phyloP scores from a whole-genome alignment of 352 stramenopile genomes.

The Thalassiosira mediterranea region DNA sequence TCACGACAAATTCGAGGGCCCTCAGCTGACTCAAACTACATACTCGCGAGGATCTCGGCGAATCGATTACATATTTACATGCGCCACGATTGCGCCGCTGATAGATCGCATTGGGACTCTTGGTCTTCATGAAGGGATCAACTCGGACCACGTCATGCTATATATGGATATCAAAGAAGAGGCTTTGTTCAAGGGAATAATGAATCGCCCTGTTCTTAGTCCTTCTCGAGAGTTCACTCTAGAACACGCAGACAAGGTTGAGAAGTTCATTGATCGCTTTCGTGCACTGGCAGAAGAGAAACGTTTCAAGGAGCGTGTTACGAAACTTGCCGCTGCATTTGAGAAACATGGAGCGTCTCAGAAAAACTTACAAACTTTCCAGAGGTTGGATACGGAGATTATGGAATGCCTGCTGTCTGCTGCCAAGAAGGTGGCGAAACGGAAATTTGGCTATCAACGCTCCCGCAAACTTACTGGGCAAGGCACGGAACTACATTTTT shows the following conservation, averaged over 20 bases:
- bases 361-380: background rate
- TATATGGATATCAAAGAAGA: constrained; percentile 26
- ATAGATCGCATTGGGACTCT: constrained; percentile 13
- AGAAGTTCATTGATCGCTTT: constrained; percentile 17
- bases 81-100: background rate
- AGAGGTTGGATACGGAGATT: constrained; percentile 8
- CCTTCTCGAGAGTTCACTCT: constrained; percentile 19
- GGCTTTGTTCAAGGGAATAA: constrained; percentile 9
- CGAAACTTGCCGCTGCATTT: background rate
- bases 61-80: constrained; percentile 13
- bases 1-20: background rate
- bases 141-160: constrained; percentile 27
- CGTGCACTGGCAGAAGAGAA: background rate
- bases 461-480: constrained; percentile 12
- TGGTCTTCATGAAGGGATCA: constrained; percentile 10
- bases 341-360: background rate
- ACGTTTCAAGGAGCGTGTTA: constrained; percentile 2
- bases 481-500: constrained; percentile 11
- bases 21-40: background rate
- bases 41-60: background rate
- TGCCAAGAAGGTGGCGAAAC: background rate
- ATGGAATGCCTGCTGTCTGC: constrained; percentile 2
- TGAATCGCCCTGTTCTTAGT: constrained; percentile 10
- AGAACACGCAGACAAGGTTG: constrained; percentile 18
- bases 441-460: constrained; percentile 32